Conservation (phyloP, 768 basidiomycete species). For the Mycena crocata region DNA sequence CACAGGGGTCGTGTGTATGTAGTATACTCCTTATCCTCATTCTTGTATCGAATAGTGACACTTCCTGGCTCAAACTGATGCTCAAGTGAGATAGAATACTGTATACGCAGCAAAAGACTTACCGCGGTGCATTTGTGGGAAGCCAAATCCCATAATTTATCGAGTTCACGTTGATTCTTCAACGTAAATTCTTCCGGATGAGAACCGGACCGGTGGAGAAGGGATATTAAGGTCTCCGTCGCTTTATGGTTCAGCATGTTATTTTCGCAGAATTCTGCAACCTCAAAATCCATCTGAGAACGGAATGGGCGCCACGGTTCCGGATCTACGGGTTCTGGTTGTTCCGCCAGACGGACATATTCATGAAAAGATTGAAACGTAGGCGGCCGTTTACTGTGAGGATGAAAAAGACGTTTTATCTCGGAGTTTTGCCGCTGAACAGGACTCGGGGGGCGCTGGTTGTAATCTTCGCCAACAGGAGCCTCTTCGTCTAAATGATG, state of each 20-base stretch:
- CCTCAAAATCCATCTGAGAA: conserved; percentile 10
- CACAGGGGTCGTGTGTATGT: conserved; percentile 37
- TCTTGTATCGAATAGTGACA: conserved; percentile 33
- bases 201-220: not conserved
- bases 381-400: conserved; percentile 1
- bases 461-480: not conserved
- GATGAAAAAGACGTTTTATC: conserved; percentile 16
- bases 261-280: conserved; percentile 5
- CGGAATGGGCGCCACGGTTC: conserved; percentile 14
- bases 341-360: not conserved
- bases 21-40: conserved; percentile 21
- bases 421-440: not conserved
- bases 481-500: not conserved
- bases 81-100: not conserved
- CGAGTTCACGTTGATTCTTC: not conserved
- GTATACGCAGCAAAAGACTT: not conserved
- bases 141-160: conserved; percentile 9
- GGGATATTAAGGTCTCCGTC: not conserved
- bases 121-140: conserved; percentile 14
- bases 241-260: conserved; percentile 1
- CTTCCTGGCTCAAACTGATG: not conserved
- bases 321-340: not conserved
- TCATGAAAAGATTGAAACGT: not conserved
- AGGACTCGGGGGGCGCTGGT: not conserved
- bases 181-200: not conserved